A percentile compares a stretch with the other conserved stretches of the same genome.
phyloP scores from a whole-genome alignment of 2,329 filamentous ascomycete species.

The Paraphoma chrysanthemicola region DNA sequence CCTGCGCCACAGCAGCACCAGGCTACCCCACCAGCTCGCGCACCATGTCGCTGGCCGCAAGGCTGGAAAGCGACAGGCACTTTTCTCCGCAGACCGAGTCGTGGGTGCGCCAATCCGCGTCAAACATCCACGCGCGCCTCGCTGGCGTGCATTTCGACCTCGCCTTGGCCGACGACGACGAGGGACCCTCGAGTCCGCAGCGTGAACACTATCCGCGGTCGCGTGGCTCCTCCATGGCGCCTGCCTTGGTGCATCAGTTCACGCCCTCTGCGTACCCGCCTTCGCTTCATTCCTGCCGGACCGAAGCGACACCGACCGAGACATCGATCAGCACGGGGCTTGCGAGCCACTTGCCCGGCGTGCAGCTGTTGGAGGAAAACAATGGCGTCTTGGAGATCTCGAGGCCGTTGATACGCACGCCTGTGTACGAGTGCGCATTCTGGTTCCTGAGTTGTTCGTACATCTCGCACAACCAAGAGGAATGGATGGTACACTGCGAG shows the following conservation, averaged over 20 bases:
- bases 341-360: slow-evolving; percentile 23
- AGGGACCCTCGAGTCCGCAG: slow-evolving; percentile 13
- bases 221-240: slow-evolving; percentile 40
- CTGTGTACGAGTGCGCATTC: slow-evolving; percentile 41
- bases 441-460: slow-evolving; percentile 42
- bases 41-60: slow-evolving; percentile 26
- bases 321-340: slow-evolving; percentile 36
- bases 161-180: slow-evolving; percentile 15
- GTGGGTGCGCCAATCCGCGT: slow-evolving; percentile 32
- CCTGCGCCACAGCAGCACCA: slow-evolving; percentile 16
- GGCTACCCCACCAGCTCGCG: slow-evolving; percentile 17
- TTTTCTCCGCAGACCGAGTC: slow-evolving; percentile 28
- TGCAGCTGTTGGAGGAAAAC: slow-evolving; percentile 33
- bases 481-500: slow-evolving; percentile 42
- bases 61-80: slow-evolving; percentile 22
- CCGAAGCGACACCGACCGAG: slow-evolving; percentile 33
- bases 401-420: slow-evolving; percentile 5
- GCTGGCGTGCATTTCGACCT: slow-evolving; percentile 23
- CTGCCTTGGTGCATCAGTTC: slow-evolving; percentile 35
- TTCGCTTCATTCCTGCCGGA: slow-evolving; percentile 32
- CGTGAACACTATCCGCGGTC: slow-evolving; percentile 14
- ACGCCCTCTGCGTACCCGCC: slow-evolving; percentile 28
- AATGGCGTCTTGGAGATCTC: slow-evolving; percentile 36
- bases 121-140: slow-evolving; percentile 35
- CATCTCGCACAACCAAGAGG: slow-evolving; percentile 22